phyloP scores from a whole-genome alignment of 768 basidiomycete genomes.

The Lactarius sp. region DNA sequence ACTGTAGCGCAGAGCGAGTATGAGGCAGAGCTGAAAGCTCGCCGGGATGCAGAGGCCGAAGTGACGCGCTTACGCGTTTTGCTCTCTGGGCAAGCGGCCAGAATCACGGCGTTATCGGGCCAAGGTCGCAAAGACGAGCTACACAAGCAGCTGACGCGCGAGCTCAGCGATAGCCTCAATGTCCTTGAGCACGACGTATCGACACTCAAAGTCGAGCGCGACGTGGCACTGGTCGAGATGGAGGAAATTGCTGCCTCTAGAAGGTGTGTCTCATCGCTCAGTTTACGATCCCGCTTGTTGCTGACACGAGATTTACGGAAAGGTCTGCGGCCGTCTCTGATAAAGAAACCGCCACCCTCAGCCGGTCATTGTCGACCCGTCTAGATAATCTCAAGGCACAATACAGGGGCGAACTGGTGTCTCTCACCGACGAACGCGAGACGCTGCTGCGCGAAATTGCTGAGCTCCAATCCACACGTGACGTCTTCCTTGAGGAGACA shows the following conservation, averaged over 20 bases:
- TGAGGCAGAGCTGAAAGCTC: constrained; percentile 81
- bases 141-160: constrained; percentile 72
- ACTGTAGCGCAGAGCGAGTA: constrained; percentile 93
- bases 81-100: constrained; percentile 84
- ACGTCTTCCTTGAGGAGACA: constrained; percentile 87
- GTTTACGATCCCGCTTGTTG: not conserved
- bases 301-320: constrained; percentile 3
- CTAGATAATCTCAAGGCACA: constrained; percentile 84
- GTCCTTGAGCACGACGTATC: constrained; percentile 83
- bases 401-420: constrained; percentile 82
- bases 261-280: constrained; percentile 45
- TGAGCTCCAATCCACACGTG: constrained; percentile 82
- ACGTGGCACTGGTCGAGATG: constrained; percentile 88
- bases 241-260: constrained; percentile 79
- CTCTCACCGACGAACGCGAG: constrained; percentile 79
- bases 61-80: constrained; percentile 80
- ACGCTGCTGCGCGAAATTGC: constrained; percentile 71
- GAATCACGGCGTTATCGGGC: constrained; percentile 78
- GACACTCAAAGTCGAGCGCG: constrained; percentile 82
- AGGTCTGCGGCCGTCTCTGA: constrained; percentile 26
- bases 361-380: constrained; percentile 73
- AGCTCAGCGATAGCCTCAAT: constrained; percentile 69
- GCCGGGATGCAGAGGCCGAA: constrained; percentile 90
- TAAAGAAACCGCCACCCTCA: constrained; percentile 32
- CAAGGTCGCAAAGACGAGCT: constrained; percentile 75